Conservation (phyloP, 106 monocot species). For the Acorus gramineus region DNA sequence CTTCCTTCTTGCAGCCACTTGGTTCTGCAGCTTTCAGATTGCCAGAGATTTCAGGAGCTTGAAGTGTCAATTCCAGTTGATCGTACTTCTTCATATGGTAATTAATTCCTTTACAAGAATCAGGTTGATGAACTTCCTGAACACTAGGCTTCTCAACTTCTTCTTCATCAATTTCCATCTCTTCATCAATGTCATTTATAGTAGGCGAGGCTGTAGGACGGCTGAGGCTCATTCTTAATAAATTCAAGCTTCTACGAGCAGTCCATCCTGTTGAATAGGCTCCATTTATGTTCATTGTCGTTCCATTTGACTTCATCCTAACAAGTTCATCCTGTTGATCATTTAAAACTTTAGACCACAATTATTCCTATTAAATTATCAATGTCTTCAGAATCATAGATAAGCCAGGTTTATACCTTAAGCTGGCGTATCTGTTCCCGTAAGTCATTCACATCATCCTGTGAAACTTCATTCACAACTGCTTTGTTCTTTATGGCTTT, state of each 20-base stretch:
- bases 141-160: slow-evolving; percentile 47
- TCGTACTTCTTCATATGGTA: background rate
- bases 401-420: slow-evolving; percentile 42
- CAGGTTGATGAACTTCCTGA: slow-evolving; percentile 3
- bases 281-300: slow-evolving; percentile 24
- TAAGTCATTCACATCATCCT: slow-evolving; percentile 86
- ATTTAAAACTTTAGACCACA: too few species aligned
- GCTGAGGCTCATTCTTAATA: slow-evolving; percentile 72
- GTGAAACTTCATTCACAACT: slow-evolving; percentile 79
- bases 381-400: too few species aligned
- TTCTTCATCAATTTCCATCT: slow-evolving; percentile 91
- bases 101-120: slow-evolving; percentile 11
- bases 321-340: slow-evolving; percentile 58
- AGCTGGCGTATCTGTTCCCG: slow-evolving; percentile 85
- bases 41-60: too few species aligned
- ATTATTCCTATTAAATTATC: too few species aligned
- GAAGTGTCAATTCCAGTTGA: too few species aligned
- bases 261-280: slow-evolving; percentile 78
- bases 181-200: slow-evolving; percentile 77
- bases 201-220: slow-evolving; percentile 38
- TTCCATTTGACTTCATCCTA: slow-evolving; percentile 66
- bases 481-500: slow-evolving; percentile 92
- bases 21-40: too few species aligned
- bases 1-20: too few species aligned
- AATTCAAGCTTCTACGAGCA: slow-evolving; percentile 73